phyloP scores from a whole-genome alignment of 768 basidiomycete genomes.

The Wakefieldia striispora region DNA sequence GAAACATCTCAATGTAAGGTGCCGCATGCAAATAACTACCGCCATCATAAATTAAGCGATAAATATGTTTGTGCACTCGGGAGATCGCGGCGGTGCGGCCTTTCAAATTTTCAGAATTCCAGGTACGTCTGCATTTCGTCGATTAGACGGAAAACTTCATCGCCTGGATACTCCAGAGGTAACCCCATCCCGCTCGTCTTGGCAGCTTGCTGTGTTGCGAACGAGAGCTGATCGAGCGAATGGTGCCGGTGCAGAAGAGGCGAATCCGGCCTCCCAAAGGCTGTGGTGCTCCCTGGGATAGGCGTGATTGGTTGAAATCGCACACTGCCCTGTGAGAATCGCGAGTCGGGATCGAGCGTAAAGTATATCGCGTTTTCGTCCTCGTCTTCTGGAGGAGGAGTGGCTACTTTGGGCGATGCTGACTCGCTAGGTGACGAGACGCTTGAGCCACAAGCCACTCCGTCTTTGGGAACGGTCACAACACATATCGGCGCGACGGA shows the following conservation, averaged over 20 bases:
- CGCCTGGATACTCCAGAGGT: background rate
- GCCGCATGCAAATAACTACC: no score
- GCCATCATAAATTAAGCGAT: no score
- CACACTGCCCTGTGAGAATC: slow-evolving; percentile 20
- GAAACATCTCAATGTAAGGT: no score
- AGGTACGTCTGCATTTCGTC: slow-evolving; percentile 26
- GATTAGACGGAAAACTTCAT: slow-evolving; percentile 10
- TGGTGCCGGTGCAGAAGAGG: slow-evolving; percentile 20
- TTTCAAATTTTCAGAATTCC: slow-evolving; percentile 14
- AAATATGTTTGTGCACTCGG: no score
- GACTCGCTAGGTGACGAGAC: background rate
- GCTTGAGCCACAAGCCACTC: background rate
- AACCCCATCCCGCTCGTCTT: background rate
- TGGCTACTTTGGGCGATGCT: background rate
- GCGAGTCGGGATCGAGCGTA: slow-evolving; percentile 25
- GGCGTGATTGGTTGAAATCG: slow-evolving; percentile 25
- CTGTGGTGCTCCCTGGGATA: slow-evolving; percentile 14
- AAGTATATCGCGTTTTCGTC: slow-evolving; percentile 30
- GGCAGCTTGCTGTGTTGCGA: background rate
- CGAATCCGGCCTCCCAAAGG: slow-evolving; percentile 18
- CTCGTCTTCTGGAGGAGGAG: slow-evolving; percentile 8
- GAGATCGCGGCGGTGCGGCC: no score
- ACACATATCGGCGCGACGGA: background rate
- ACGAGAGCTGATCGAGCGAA: slow-evolving; percentile 21
- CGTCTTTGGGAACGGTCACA: background rate